Evolutionary conservation across 1,284 basidiomycete genomes (phyloP).

Genomic region (Heterobasidion parviporum): DNA sequence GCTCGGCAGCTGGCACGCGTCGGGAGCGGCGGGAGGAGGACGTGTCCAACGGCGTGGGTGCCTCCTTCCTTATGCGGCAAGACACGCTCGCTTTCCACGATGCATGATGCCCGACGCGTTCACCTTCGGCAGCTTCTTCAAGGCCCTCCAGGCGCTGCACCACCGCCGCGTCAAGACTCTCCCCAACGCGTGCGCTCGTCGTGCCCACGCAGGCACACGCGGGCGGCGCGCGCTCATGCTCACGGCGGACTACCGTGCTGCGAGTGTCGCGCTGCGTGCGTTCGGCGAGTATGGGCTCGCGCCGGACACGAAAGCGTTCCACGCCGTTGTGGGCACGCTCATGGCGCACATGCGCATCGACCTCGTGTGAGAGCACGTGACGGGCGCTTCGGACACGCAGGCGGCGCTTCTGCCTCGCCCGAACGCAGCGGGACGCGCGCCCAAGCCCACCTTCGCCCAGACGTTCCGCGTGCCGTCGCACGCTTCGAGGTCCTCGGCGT

Average conservation of each 20-base stretch:
- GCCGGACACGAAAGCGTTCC: conserved; percentile 30
- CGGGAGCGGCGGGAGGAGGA: no score
- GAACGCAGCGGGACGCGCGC: no score
- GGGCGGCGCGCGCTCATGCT: conserved; percentile 26
- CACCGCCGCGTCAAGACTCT: conserved; percentile 15
- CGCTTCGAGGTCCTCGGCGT: conserved; percentile 7
- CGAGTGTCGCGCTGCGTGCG: conserved; percentile 28
- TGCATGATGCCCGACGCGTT: conserved; percentile 30
- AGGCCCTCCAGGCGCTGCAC: conserved; percentile 20
- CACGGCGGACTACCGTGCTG: conserved; percentile 36
- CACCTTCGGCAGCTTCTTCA: conserved; percentile 40
- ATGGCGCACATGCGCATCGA: conserved; percentile 13
- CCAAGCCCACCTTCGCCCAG: neutral
- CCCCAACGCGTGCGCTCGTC: conserved; percentile 16
- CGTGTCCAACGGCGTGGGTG: no score
- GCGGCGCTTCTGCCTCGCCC: no score
- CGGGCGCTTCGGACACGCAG: neutral
- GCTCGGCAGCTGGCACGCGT: no score
- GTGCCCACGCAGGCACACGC: neutral
- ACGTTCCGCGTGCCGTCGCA: conserved; percentile 9
- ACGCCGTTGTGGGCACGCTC: conserved; percentile 24
- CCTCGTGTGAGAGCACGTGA: conserved; percentile 1
- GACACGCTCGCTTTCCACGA: conserved; percentile 13
- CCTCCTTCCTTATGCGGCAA: no score
- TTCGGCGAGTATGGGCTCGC: conserved; percentile 22